Evolutionary conservation across 139 green algal genomes (phyloP), one percentile per base, ranked within the genome.

Genomic region (Closterium sp.): DNA sequence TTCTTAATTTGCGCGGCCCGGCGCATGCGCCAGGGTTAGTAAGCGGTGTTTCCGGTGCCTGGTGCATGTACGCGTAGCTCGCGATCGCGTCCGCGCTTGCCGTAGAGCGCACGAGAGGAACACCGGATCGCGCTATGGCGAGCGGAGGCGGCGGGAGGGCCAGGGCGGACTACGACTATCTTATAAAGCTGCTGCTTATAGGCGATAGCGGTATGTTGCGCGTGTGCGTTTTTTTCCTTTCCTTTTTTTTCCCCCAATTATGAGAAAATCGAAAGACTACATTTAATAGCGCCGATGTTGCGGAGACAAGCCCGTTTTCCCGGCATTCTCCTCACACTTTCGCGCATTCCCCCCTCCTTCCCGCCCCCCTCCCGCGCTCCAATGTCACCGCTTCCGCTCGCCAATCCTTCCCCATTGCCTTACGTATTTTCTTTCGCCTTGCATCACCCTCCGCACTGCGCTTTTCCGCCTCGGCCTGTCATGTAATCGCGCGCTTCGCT

Each of bases 181-280:
- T 99, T 0, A 97, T 99, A 88, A 99, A 99, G 91, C 95, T 99
- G 25, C 94, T 99, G 86, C 93, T 99, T 1, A 98, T 99, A 84
- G 98, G 98, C 0, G 98, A 99, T 90, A 98, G 96, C 89, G 98
- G 91, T 94, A 55, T 21, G 97, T 98, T 91, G 35, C 43, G 43
- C 43, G 43, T 69, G 43, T 69, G 43, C 43, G 43, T 25, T 69
- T 10, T 23, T 84, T 23, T 69, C 30, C 87, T 84, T 23, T 90
- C 0, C 36, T 90, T 16, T 16, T 69, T 69, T 10, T 66, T n/a
- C n/a, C n/a, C n/a, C n/a, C 5, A 25, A 69, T 69, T 28, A 4
- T 16, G 8, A 69, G 43, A 69, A 69, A 69, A 69, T 25, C 3
- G 9, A 69, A 25, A 16, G 43, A 25, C 4, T 69, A 28, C 23